Percentiles rank a stretch among this genome's conserved stretches.
Conservation (phyloP, 139 green algal genomes). For the Coelastrella sp. region DNA sequence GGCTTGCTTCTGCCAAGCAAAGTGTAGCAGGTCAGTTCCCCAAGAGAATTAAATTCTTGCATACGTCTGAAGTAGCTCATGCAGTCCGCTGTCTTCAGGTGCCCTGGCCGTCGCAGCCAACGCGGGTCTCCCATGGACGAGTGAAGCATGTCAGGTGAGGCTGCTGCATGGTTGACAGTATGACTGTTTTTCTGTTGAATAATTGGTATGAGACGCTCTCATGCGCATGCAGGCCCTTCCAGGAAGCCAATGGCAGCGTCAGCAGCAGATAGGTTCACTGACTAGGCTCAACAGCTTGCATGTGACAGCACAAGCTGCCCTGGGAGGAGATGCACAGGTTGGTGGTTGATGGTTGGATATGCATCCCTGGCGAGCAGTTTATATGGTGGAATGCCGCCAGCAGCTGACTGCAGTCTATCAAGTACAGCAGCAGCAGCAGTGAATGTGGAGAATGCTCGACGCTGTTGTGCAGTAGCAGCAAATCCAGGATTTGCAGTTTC, state of each 20-base stretch:
- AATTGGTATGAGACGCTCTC: not conserved
- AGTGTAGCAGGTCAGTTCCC: not conserved
- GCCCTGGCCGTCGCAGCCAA: slow-evolving; percentile 12
- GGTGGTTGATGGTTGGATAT: not conserved
- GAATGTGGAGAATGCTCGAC: too few species aligned
- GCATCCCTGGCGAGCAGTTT: too few species aligned
- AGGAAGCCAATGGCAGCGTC: not conserved
- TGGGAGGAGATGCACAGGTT: slow-evolving; percentile 39
- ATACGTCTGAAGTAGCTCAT: not conserved
- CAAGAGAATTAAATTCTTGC: too few species aligned
- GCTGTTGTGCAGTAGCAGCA: too few species aligned
- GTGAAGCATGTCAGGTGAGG: slow-evolving; percentile 21
- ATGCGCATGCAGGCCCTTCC: not conserved
- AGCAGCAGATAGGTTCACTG: slow-evolving; percentile 28
- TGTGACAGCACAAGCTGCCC: slow-evolving; percentile 24
- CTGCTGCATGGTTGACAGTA: not conserved
- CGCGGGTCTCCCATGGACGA: slow-evolving; percentile 11
- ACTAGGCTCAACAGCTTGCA: slow-evolving; percentile 35
- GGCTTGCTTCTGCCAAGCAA: slow-evolving; percentile 1
- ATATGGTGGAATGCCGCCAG: too few species aligned
- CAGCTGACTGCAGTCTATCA: too few species aligned
- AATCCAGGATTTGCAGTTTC: not conserved
- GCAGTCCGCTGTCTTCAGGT: not conserved
- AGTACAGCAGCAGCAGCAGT: too few species aligned
- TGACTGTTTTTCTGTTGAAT: not conserved